These are phyloP conservation scores for Rhodomyrtus tomentosa DNA, from an alignment of 345 rosid species.

Conservation along the genomic window DNA sequence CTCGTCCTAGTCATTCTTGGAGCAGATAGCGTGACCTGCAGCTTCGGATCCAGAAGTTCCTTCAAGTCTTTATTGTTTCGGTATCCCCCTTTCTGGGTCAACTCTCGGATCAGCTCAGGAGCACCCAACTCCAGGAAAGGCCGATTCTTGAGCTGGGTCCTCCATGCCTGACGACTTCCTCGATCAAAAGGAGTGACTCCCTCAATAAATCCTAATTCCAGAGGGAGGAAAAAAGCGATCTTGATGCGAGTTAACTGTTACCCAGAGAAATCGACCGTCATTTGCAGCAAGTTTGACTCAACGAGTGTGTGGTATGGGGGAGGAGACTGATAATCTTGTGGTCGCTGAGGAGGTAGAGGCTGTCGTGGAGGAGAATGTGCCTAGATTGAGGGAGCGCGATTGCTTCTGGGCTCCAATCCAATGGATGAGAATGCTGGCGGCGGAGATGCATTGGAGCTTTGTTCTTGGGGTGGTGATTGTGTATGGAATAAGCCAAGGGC, in stretches of 20 bases:
- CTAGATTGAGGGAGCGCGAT: background rate
- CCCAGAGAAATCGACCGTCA: background rate
- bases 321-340: background rate
- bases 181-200: background rate
- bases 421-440: slow-evolving; percentile 43
- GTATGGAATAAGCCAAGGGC: slow-evolving; percentile 58
- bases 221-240: background rate
- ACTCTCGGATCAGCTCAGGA: background rate
- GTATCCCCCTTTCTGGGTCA: background rate
- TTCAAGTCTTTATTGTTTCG: background rate
- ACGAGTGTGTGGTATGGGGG: background rate
- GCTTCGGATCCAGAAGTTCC: background rate
- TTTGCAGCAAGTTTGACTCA: background rate
- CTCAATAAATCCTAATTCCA: too few species aligned
- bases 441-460: slow-evolving; percentile 61
- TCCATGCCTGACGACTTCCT: background rate
- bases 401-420: slow-evolving; percentile 10
- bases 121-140: background rate
- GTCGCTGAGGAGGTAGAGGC: background rate
- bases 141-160: background rate
- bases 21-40: background rate
- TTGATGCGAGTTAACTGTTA: background rate
- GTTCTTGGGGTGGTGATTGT: slow-evolving; percentile 50
- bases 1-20: background rate
- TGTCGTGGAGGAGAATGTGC: background rate